Conservation (phyloP, 768 basidiomycete species). For the Collybia sordida region DNA sequence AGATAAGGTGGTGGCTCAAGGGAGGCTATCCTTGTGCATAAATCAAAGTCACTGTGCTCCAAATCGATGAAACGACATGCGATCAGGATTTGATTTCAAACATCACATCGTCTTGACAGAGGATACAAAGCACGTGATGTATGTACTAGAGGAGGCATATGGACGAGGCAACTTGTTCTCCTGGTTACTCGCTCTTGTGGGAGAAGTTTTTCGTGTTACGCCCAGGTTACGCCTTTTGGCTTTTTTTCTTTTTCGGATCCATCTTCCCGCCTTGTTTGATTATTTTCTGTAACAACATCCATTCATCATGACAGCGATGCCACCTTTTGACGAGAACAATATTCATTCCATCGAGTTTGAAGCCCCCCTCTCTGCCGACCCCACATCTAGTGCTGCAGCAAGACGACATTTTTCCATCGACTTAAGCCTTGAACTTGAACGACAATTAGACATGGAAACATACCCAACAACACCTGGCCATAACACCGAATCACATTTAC, state of each 20-base stretch:
- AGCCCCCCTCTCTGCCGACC: slow-evolving; percentile 30
- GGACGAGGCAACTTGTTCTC: neutral
- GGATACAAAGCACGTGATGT: too few relatives aligned
- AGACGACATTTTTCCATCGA: slow-evolving; percentile 64
- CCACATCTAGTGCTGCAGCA: slow-evolving; percentile 12
- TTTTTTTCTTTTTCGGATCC: neutral
- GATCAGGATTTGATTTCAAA: too few relatives aligned
- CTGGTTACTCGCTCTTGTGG: too few relatives aligned
- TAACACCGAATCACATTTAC: slow-evolving; percentile 16
- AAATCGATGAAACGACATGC: too few relatives aligned
- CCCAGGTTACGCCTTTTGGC: neutral
- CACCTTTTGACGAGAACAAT: slow-evolving; percentile 28
- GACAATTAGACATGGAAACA: slow-evolving; percentile 67
- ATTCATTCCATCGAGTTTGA: slow-evolving; percentile 37
- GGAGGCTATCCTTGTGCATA: too few relatives aligned
- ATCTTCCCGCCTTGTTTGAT: slow-evolving; percentile 1
- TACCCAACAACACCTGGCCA: slow-evolving; percentile 45
- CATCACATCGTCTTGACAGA: too few relatives aligned
- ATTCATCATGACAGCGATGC: slow-evolving; percentile 20
- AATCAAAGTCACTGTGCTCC: too few relatives aligned
- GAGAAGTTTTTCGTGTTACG: neutral
- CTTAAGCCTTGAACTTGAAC: slow-evolving; percentile 77
- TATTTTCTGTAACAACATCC: slow-evolving; percentile 5
- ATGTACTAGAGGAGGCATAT: too few relatives aligned
- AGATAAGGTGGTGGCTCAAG: too few relatives aligned